Evolutionary conservation across 2,329 filamentous ascomycete species (phyloP), one percentile per base, ranked within the genome.

Genomic region (Pyrenochaeta sp.): DNA sequence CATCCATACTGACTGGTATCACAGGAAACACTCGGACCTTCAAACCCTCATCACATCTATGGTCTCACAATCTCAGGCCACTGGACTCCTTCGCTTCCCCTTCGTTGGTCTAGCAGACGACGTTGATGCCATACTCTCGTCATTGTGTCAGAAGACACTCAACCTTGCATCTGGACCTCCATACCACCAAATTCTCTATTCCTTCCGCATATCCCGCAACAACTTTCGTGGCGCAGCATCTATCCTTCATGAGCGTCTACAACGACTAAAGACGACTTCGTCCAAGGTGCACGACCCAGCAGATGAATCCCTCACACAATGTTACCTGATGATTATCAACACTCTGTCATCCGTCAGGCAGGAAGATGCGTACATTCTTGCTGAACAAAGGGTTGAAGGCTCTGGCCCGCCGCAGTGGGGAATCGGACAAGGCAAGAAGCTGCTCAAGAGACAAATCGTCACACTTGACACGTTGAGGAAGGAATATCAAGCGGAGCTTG

Each of bases 301-400:
- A 41, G 84, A 84, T 56, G 82, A 84, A 53, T 81, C 81, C 32
- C 70, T 87, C 29, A 87, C 89, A 41, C 86, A 90, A 63, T 89
- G 91, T 68, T 95, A 96, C 67, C 80, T 98, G n/a, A 83, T 92
- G 56, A 84, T 99, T 39, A 96, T 99, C 79, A 99, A 99, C 73
- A 89, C 92, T 1, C 81, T 99, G 56, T 91, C 90, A 61, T 97
- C 92, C 60, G 92, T 97, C 35, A 87, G 90, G 43, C 81, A 87
- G 52, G 86, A 91, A 58, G 90, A 97, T 68, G 89, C 89, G 1
- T 99, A 96, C 85, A 86, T 96, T n/a, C 77, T 87, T 17, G 82
- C 83, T 15, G 81, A 83, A 35, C 75, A 79, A 30, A 75, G 76
- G 11, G 75, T 81, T 51, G 78, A 76, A 67, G 81, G 78, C 41